These are phyloP conservation scores for Ballota nigra DNA, from an alignment of 257 asterid genomes.

Conservation along the genomic window DNA sequence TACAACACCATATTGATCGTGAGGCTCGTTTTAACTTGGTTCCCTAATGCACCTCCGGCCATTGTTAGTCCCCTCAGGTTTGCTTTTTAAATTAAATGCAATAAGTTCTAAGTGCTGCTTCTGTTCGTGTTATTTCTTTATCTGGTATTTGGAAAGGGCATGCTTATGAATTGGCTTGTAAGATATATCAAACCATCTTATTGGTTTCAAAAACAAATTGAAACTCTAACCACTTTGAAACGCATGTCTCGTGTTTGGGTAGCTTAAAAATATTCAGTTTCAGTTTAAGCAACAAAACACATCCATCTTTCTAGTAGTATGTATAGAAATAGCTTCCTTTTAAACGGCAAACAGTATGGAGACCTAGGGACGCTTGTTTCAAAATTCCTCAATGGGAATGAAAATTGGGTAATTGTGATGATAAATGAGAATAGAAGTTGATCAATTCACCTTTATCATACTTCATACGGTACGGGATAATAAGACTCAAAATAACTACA, in stretches of 20 bases:
- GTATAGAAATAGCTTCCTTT: background rate
- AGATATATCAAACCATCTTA: background rate
- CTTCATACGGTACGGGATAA: too few relatives aligned
- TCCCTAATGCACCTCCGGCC: constrained; percentile 88
- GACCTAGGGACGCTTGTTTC: too few relatives aligned
- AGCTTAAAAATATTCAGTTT: background rate
- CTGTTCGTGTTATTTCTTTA: background rate
- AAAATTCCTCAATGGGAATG: too few relatives aligned
- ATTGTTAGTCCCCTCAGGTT: constrained; percentile 89
- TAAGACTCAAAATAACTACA: too few relatives aligned
- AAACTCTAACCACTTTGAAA: background rate
- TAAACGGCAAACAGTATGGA: background rate
- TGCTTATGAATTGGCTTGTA: background rate
- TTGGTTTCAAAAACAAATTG: too few relatives aligned
- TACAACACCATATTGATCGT: constrained; percentile 71
- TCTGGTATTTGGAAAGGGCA: background rate
- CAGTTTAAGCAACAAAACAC: background rate
- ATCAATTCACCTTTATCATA: too few relatives aligned
- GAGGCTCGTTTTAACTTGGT: constrained; percentile 92
- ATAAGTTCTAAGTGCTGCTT: background rate
- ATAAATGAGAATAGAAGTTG: too few relatives aligned
- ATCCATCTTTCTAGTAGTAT: background rate
- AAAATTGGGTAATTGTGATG: too few relatives aligned
- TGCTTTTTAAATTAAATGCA: background rate
- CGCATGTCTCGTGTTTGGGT: background rate